Conservation (phyloP, 768 basidiomycete genomes). For the Holtermanniella nyarrowii region DNA sequence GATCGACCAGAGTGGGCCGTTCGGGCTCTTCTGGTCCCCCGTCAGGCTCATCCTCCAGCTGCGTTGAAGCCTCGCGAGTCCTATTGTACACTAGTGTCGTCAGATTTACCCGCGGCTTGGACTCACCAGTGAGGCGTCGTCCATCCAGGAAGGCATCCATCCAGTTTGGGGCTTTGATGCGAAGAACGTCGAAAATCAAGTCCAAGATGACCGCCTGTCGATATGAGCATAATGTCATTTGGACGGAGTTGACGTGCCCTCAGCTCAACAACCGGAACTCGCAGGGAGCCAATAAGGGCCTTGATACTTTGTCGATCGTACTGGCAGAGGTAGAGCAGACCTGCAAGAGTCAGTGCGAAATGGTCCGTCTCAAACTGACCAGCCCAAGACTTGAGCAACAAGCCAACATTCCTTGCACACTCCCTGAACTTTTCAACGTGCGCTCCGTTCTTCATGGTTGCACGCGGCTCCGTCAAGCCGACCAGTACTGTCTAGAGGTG, state of each 20-base stretch:
- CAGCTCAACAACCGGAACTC: slow-evolving; percentile 76
- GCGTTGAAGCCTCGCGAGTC: slow-evolving; percentile 16
- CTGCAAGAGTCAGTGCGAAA: slow-evolving; percentile 36
- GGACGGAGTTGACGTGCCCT: slow-evolving; percentile 49
- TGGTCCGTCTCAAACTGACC: slow-evolving; percentile 46
- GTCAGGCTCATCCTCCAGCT: slow-evolving; percentile 8
- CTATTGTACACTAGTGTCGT: slow-evolving; percentile 29
- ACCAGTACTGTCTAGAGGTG: slow-evolving; percentile 64
- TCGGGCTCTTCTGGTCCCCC: slow-evolving; percentile 41
- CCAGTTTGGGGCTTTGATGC: slow-evolving; percentile 87
- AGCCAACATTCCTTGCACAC: slow-evolving; percentile 63
- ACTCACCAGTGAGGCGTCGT: slow-evolving; percentile 70
- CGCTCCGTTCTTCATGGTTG: slow-evolving; percentile 42
- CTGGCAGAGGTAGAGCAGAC: slow-evolving; percentile 88
- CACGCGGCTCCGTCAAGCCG: slow-evolving; percentile 77
- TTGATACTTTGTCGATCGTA: slow-evolving; percentile 75
- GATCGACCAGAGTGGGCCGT: slow-evolving; percentile 74
- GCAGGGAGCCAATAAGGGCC: slow-evolving; percentile 70
- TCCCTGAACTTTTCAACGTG: slow-evolving; percentile 70
- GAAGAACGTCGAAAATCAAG: slow-evolving; percentile 84
- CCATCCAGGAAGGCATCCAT: slow-evolving; percentile 85
- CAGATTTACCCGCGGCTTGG: background rate
- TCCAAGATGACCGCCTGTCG: slow-evolving; percentile 82
- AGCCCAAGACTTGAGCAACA: slow-evolving; percentile 85
- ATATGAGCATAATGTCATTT: background rate